These are phyloP conservation scores for Tritrichomonas musculus DNA, from an alignment of 208 protist species.

Conservation along the genomic window DNA sequence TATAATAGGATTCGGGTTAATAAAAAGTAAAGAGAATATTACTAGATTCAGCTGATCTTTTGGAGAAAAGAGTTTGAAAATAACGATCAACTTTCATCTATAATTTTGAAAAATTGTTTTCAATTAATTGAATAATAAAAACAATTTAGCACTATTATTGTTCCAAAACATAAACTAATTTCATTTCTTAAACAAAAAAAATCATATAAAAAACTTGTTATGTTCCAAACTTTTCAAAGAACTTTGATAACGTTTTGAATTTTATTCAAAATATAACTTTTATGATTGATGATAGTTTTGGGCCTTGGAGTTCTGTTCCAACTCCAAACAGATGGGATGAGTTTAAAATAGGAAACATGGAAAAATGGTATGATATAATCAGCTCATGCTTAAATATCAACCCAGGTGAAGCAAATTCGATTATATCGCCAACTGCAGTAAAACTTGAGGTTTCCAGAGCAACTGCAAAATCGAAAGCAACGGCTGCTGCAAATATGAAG, in stretches of 20 bases:
- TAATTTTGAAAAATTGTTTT: background rate
- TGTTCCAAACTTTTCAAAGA: no score
- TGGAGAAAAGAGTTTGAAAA: background rate
- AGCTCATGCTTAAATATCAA: no score
- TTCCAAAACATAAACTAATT: background rate
- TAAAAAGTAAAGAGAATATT: background rate
- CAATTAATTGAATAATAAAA: background rate
- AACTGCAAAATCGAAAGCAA: no score
- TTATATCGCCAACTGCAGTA: no score
- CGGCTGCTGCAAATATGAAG: no score
- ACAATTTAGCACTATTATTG: background rate
- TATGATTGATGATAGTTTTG: background rate
- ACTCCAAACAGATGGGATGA: background rate
- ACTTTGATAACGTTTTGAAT: no score
- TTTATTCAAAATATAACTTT: no score
- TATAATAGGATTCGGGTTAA: background rate
- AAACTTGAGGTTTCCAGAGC: no score
- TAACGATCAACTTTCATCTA: background rate
- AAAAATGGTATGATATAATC: background rate
- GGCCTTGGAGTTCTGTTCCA: background rate
- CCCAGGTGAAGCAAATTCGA: no score
- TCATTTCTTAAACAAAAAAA: background rate
- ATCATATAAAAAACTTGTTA: background rate
- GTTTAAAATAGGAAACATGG: background rate
- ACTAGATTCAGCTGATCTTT: background rate